Conservation (phyloP, 2,329 filamentous ascomycete species). For the Hypoxylon sp. region DNA sequence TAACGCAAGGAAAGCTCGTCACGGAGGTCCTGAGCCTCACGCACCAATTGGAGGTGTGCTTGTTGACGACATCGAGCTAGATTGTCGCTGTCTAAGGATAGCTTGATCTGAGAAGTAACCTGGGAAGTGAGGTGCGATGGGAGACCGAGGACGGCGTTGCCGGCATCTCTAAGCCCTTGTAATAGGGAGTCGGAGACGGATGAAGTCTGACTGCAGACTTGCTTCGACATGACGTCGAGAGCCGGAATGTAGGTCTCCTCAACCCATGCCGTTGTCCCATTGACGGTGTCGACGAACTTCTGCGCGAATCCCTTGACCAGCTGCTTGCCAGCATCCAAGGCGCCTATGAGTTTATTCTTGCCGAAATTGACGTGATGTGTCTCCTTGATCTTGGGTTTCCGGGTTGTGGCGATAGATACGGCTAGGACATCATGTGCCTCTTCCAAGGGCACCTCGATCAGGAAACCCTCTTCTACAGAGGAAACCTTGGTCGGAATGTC, state of each 20-base stretch:
- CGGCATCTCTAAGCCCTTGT: conserved; percentile 49
- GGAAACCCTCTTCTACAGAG: conserved; percentile 65
- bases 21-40: conserved; percentile 55
- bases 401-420: conserved; percentile 70
- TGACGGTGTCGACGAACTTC: conserved; percentile 60
- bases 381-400: conserved; percentile 73
- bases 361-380: conserved; percentile 74
- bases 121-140: conserved; percentile 45
- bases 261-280: conserved; percentile 54
- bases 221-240: conserved; percentile 53
- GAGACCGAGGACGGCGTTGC: conserved; percentile 45
- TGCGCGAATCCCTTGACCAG: conserved; percentile 58
- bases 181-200: conserved; percentile 53
- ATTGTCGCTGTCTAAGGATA: conserved; percentile 45
- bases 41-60: conserved; percentile 54
- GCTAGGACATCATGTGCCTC: conserved; percentile 72
- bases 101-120: conserved; percentile 48
- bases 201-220: conserved; percentile 51
- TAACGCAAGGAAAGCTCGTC: conserved; percentile 62
- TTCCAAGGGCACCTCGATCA: conserved; percentile 66
- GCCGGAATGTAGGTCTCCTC: conserved; percentile 54
- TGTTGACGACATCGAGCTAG: conserved; percentile 50
- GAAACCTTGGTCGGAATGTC: conserved; percentile 65
- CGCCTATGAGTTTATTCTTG: conserved; percentile 61
- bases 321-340: conserved; percentile 62